A percentile compares a stretch with the other conserved stretches of the same genome.
phyloP scores from a whole-genome alignment of 2,329 filamentous ascomycete species.

The Pseudogymnoascus sp. region DNA sequence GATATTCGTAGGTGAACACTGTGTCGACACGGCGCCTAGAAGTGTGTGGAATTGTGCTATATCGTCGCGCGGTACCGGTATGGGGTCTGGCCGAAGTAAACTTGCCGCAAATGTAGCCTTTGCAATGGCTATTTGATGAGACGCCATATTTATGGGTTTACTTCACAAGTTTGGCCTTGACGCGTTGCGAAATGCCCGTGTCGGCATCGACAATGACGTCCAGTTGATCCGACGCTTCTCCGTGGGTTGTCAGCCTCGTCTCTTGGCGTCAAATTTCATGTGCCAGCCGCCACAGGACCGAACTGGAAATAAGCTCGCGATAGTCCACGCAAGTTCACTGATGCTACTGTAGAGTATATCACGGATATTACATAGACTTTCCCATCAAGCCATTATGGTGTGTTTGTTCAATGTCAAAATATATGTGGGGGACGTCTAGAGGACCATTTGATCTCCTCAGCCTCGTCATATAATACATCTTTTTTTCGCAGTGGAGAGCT shows the following conservation, averaged over 20 bases:
- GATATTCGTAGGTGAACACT: constrained; percentile 74
- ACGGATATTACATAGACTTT: not conserved
- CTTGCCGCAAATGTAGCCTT: constrained; percentile 71
- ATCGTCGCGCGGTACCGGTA: constrained; percentile 57
- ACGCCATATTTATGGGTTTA: constrained; percentile 44
- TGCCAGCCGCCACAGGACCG: not conserved
- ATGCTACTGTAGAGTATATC: not conserved
- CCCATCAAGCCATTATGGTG: not conserved
- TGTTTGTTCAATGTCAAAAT: not conserved
- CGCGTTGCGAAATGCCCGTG: not conserved
- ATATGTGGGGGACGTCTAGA: not conserved
- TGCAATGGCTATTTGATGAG: constrained; percentile 66
- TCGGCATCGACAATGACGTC: not conserved
- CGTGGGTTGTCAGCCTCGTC: not conserved
- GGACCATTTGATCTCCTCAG: not conserved
- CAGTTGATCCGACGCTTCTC: not conserved
- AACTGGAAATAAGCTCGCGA: not conserved
- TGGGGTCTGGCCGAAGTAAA: constrained; percentile 67
- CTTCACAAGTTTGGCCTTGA: not conserved
- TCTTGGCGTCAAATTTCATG: not conserved
- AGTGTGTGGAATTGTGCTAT: constrained; percentile 62
- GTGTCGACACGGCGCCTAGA: constrained; percentile 56
- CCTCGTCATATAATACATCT: not conserved
- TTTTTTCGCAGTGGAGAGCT: not conserved
- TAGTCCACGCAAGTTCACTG: not conserved